Conservation (phyloP, 2,329 filamentous ascomycete genomes). For the Mycosphaerella arachidis region DNA sequence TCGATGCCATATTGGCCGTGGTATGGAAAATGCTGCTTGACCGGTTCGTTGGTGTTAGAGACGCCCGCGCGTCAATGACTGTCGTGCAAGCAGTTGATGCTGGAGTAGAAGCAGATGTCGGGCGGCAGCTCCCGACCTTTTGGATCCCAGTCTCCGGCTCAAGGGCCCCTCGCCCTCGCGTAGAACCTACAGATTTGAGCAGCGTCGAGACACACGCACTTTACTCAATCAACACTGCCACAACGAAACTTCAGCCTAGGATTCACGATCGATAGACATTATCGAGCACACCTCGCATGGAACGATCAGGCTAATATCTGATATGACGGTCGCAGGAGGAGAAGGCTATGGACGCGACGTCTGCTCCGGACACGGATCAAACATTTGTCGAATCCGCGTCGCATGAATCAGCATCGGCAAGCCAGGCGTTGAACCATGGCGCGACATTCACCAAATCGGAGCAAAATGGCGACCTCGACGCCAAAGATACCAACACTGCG, state of each 20-base stretch:
- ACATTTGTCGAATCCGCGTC: not conserved
- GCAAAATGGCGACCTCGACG: not conserved
- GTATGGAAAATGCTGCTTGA: not conserved
- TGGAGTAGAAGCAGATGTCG: not conserved
- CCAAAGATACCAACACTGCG: not conserved
- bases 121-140: not conserved
- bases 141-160: not conserved
- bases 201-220: not conserved
- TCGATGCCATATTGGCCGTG: conserved; percentile 24
- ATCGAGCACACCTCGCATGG: conserved; percentile 1
- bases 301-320: conserved; percentile 3
- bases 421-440: not conserved
- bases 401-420: not conserved
- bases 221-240: not conserved
- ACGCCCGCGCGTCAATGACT: conserved; percentile 6
- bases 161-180: not conserved
- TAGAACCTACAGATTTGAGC: too few species aligned
- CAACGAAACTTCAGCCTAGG: not conserved
- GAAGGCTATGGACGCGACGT: conserved; percentile 14
- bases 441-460: not conserved
- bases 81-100: not conserved
- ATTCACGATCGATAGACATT: not conserved
- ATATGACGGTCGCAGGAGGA: conserved; percentile 12
- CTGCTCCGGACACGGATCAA: conserved; percentile 9
- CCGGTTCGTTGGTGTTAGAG: not conserved